These are phyloP conservation scores for Picochlorum costavermella DNA, from an alignment of 139 green algal species.

Conservation along the genomic window DNA sequence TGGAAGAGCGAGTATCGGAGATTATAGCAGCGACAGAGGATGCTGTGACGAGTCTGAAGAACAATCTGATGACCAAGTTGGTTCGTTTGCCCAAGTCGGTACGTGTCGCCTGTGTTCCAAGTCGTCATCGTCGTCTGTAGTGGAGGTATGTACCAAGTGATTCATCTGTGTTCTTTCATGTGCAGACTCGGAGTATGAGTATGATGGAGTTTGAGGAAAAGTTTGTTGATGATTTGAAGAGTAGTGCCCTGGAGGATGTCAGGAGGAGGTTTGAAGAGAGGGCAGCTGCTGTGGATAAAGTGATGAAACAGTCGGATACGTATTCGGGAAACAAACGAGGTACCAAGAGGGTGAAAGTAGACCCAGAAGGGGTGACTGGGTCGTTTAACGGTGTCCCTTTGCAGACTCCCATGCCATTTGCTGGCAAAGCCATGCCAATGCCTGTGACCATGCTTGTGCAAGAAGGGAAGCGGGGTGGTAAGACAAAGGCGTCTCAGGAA, in stretches of 20 bases:
- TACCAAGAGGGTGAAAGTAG: background rate
- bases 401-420: constrained; percentile 35
- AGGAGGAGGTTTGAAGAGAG: constrained; percentile 15
- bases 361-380: background rate
- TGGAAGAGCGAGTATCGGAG: constrained; percentile 17
- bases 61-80: constrained; percentile 13
- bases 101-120: background rate
- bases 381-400: constrained; percentile 21
- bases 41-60: constrained; percentile 17
- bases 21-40: constrained; percentile 24
- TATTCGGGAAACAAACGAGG: background rate
- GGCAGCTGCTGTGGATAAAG: constrained; percentile 1
- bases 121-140: background rate
- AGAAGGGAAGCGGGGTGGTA: constrained; percentile 15
- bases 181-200: constrained; percentile 20
- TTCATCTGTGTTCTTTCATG: background rate
- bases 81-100: constrained; percentile 24
- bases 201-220: constrained; percentile 21
- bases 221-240: constrained; percentile 26
- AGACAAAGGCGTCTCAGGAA: constrained; percentile 15
- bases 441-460: constrained; percentile 27
- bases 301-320: background rate
- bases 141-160: background rate
- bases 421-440: constrained; percentile 15
- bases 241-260: constrained; percentile 23